phyloP scores from a whole-genome alignment of 2,329 filamentous ascomycete genomes.

The Neofusicoccum parvum region DNA sequence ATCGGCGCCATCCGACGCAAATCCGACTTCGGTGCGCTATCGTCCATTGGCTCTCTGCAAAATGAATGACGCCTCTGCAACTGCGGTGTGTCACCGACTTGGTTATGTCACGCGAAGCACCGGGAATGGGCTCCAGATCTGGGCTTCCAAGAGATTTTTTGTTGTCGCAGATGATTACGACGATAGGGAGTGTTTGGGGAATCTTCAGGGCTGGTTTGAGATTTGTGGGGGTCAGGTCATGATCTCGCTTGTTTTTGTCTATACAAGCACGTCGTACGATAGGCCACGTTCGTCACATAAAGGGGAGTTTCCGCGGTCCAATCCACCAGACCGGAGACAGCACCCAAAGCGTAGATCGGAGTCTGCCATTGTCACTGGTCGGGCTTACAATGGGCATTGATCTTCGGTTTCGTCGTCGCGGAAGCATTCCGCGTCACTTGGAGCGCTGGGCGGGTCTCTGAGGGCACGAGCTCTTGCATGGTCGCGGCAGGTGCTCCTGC shows the following conservation, averaged over 20 bases:
- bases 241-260: background rate
- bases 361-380: too few relatives aligned
- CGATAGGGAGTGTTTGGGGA: too few relatives aligned
- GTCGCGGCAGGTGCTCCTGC: too few relatives aligned
- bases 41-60: background rate
- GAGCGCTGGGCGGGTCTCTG: too few relatives aligned
- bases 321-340: background rate
- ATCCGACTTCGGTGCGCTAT: background rate
- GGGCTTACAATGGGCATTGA: background rate
- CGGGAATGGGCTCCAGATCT: background rate
- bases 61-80: background rate
- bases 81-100: background rate
- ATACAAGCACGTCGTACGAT: background rate
- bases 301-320: background rate
- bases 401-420: background rate
- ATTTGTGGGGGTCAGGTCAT: background rate
- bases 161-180: too few relatives aligned
- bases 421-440: background rate
- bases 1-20: background rate
- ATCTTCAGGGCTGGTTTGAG: background rate
- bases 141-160: background rate
- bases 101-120: background rate
- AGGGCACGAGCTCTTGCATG: too few relatives aligned
- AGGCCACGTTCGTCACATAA: background rate
- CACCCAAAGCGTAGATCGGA: background rate